Base-by-base conservation (phyloP, 108 stramenopile genomes). In the Stephanodiscus triporus region DNA sequence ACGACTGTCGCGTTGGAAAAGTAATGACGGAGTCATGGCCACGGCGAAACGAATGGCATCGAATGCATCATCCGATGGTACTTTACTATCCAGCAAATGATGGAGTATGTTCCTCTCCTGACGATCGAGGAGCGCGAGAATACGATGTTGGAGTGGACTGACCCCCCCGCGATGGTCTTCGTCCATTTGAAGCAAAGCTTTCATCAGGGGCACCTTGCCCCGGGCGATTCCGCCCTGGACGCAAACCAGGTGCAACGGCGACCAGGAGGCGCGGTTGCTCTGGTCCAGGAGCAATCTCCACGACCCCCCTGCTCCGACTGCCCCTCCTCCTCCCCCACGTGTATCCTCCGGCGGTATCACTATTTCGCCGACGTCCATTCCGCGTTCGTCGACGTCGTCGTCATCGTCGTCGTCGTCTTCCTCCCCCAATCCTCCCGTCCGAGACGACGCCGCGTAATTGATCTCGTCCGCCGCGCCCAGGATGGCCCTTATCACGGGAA, bases 221-320 rank as follows among this genome's bases (percentile, higher is more conserved):
- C 9, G 55, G 4, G 60, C 23, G 42, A 68, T 27, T 0, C 78
- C 78, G 26, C 78, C 78, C 27, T 72, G 78, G 1, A 79, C 71
- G 58, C 71, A 80, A 22, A 73, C 26, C 7, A 80, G 49, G 56
- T 80, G 79, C 54, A 80, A 63, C 26, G 79, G 79, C 9, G 73
- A 80, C 73, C 68, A 70, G 20, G 47, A 61, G 0, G 73, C 72
- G 20, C 54, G 51, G 68, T 80, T 80, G 11, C 38, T 36, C 34
- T 74, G 79, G 68, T 80, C 79, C 10, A 53, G 27, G 6, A 80
- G 67, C 49, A 80, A 45, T 26, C 68, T 69, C 73, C 61, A 70
- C 34, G 79, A 68, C 50, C 73, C 79, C 32, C 67, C 70, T 9
- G 65, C 56, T 26, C 34, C 23, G 2, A 2, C 10, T 1, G 23